phyloP scores from a whole-genome alignment of 495 filamentous ascomycete genomes.

The Hypoxylon lenormandii region DNA sequence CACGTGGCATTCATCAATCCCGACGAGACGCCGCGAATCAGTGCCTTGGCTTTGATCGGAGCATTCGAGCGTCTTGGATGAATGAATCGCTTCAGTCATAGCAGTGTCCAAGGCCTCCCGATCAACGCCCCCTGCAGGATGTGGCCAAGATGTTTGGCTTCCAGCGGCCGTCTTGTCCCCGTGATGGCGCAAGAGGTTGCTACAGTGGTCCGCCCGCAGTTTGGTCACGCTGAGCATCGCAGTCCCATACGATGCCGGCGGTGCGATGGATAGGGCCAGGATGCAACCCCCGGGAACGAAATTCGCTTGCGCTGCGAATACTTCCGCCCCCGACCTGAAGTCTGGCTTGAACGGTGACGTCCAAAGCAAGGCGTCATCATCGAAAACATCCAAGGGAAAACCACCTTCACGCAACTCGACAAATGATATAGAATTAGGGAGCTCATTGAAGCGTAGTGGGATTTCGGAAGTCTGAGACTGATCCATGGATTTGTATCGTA shows the following conservation, averaged over 20 bases:
- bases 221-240: background rate
- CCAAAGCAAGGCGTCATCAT: background rate
- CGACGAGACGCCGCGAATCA: background rate
- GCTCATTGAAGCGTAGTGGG: background rate
- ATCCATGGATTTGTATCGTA: conserved; percentile 16
- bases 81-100: background rate
- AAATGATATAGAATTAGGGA: background rate
- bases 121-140: background rate
- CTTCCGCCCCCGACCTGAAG: background rate
- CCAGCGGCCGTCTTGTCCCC: background rate
- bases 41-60: background rate
- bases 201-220: background rate
- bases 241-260: background rate
- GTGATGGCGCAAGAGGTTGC: background rate
- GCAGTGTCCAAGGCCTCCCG: background rate
- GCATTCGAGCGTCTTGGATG: background rate
- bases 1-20: background rate
- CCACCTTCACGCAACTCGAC: background rate
- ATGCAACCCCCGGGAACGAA: background rate
- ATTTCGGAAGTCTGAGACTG: background rate
- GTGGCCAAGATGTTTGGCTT: background rate
- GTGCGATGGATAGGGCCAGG: background rate
- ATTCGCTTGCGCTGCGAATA: background rate
- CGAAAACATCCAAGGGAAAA: background rate
- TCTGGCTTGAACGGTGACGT: background rate